phyloP scores from a whole-genome alignment of 2,329 filamentous ascomycete species.

The Calonectria hawksworthii region DNA sequence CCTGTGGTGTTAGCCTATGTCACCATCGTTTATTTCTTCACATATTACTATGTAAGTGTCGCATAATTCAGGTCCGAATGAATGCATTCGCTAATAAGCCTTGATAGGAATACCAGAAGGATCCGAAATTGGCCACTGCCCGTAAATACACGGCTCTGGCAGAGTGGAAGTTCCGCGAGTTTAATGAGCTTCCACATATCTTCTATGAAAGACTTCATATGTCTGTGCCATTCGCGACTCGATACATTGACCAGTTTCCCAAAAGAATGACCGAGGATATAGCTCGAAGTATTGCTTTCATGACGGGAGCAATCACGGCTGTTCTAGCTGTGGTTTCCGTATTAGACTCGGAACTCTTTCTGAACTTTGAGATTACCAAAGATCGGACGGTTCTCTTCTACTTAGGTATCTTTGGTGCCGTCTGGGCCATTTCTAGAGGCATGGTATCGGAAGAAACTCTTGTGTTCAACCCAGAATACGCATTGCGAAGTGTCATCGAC shows the following conservation, averaged over 20 bases:
- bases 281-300: slow-evolving; percentile 87
- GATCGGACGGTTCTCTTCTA: slow-evolving; percentile 94
- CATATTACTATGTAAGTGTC: slow-evolving; percentile 85
- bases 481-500: slow-evolving; percentile 88
- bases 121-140: slow-evolving; percentile 84
- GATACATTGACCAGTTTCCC: slow-evolving; percentile 96
- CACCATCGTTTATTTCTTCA: slow-evolving; percentile 91
- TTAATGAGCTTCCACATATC: slow-evolving; percentile 94
- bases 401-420: slow-evolving; percentile 82
- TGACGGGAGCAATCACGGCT: slow-evolving; percentile 87
- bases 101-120: slow-evolving; percentile 89
- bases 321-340: slow-evolving; percentile 87
- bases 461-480: slow-evolving; percentile 93
- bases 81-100: slow-evolving; percentile 13
- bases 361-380: slow-evolving; percentile 91
- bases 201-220: slow-evolving; percentile 93
- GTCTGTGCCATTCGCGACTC: slow-evolving; percentile 92
- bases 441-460: slow-evolving; percentile 89
- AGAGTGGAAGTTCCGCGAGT: slow-evolving; percentile 98
- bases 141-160: slow-evolving; percentile 93
- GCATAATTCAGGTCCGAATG: neutral
- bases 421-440: slow-evolving; percentile 88
- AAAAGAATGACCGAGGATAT: slow-evolving; percentile 93
- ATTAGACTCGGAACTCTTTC: slow-evolving; percentile 91
- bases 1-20: slow-evolving; percentile 91